Percentiles rank a stretch among this genome's conserved stretches.
phyloP scores from a whole-genome alignment of 108 stramenopile genomes.

The Discostella pseudostelligera region DNA sequence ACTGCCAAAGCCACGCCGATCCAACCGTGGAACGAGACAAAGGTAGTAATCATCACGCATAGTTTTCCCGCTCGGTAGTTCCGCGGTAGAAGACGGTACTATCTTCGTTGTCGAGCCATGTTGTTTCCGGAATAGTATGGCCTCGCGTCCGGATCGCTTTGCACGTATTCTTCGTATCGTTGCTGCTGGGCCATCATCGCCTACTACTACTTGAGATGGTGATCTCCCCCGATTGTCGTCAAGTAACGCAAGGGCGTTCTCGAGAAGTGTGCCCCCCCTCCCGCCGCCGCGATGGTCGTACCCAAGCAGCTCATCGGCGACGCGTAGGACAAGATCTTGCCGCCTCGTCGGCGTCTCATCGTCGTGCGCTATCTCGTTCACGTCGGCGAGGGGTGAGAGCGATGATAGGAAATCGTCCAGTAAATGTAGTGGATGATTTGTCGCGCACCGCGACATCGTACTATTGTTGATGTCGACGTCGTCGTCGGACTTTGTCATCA shows the following conservation, averaged over 20 bases:
- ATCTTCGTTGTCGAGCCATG: too few relatives aligned
- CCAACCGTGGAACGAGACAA: conserved; percentile 9
- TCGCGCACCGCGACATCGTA: too few relatives aligned
- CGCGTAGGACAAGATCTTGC: conserved; percentile 31
- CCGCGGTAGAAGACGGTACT: neutral
- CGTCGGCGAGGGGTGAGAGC: conserved; percentile 3
- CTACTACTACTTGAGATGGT: neutral
- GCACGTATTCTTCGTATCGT: conserved; percentile 28
- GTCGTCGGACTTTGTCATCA: too few relatives aligned
- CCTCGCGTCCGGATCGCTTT: conserved; percentile 20
- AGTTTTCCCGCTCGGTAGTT: too few relatives aligned
- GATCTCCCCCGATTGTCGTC: conserved; percentile 35
- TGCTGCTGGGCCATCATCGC: neutral
- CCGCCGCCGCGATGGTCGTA: neutral
- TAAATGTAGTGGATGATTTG: conserved; percentile 36
- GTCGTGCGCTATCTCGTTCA: neutral
- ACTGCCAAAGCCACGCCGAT: neutral
- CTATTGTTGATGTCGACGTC: too few relatives aligned
- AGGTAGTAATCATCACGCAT: conserved; percentile 37
- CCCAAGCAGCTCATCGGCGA: conserved; percentile 30
- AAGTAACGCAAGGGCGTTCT: conserved; percentile 30
- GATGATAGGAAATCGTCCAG: conserved; percentile 36
- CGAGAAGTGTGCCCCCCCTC: conserved; percentile 6
- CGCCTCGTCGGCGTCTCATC: neutral
- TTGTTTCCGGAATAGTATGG: conserved; percentile 31